phyloP scores from a whole-genome alignment of 2,329 filamentous ascomycete genomes.

The Pseudogymnoascus sp. region DNA sequence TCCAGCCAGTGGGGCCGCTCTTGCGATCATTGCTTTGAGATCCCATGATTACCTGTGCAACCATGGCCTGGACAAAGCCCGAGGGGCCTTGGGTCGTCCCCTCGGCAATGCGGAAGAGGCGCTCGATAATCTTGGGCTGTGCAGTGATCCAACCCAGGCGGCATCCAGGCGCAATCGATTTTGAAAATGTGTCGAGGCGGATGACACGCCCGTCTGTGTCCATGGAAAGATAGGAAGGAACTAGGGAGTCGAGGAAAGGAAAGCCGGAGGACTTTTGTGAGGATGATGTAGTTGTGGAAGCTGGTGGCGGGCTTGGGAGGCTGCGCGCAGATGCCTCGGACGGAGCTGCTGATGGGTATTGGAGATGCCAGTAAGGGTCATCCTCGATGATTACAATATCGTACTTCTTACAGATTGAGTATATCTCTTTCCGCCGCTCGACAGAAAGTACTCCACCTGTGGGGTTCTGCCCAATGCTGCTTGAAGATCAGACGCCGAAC shows the following conservation, averaged over 20 bases:
- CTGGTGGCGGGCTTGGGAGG: not conserved
- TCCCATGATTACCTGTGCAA: slow-evolving; percentile 70
- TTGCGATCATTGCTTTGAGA: slow-evolving; percentile 47
- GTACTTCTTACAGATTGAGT: slow-evolving; percentile 70
- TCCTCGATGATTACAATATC: slow-evolving; percentile 90
- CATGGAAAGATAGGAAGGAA: slow-evolving; percentile 72
- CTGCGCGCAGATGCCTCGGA: slow-evolving; percentile 27
- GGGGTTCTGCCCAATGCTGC: slow-evolving; percentile 80
- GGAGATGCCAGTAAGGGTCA: slow-evolving; percentile 92
- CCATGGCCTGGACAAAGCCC: slow-evolving; percentile 79
- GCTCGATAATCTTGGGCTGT: slow-evolving; percentile 69
- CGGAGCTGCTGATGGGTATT: slow-evolving; percentile 64
- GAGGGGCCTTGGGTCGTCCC: slow-evolving; percentile 73
- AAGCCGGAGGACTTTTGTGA: slow-evolving; percentile 52
- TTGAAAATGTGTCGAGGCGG: slow-evolving; percentile 87
- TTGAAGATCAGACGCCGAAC: slow-evolving; percentile 13
- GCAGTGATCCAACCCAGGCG: slow-evolving; percentile 86
- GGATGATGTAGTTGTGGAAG: slow-evolving; percentile 20
- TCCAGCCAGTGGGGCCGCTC: slow-evolving; percentile 55
- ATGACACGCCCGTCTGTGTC: slow-evolving; percentile 83
- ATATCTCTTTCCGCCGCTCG: slow-evolving; percentile 67
- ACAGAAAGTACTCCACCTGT: slow-evolving; percentile 69
- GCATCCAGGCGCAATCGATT: slow-evolving; percentile 84
- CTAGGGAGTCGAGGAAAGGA: slow-evolving; percentile 72
- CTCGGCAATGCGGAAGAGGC: slow-evolving; percentile 66